Evolutionary conservation across 106 monocot genomes (phyloP), one percentile per base, ranked within the genome.

Genomic region (Amphibolis antarctica): DNA sequence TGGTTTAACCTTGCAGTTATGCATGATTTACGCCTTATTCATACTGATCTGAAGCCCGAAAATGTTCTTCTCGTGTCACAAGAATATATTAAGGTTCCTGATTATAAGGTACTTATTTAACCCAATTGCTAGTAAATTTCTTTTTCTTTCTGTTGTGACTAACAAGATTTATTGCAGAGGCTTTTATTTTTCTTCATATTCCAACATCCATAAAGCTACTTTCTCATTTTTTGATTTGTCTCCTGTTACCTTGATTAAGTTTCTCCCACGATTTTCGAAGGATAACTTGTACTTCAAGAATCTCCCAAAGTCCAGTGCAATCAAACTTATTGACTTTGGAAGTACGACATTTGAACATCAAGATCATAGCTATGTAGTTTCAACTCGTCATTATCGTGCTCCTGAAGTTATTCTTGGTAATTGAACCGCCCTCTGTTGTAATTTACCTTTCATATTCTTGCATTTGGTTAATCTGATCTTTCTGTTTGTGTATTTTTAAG

Each of bases 341-440:
- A 96, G 94, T 54, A 89, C 94, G 31, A 82, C 94, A 76, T 96
- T 86, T 73, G 94, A 89, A 62, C 81, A 89, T 74, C 94, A 96
- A 65, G 94, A 96, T 70, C 94, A 96, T 61, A 96, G 71, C 60
- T 96, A 89, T 76, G 86, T 96, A 42, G 94, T 96, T 42, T 96
- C 94, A 25, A 96, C 94, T 13, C 71, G 94, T 29, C 94, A 96
- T 74, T 96, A 96, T 61, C 83, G 94, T 69, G 94, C 94, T 25
- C 94, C 94, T 44, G 94, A 96, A 69, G 86, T 96, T 61, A 96
- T 96, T 76, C 94, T 96, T 74, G 94, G 94, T 89, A 82, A 80
- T 57, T 44, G 18, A 6, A 46, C 46, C 18, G 42, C 46, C 19
- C 18, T 30, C 14, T 44, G 0, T 5, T 51, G 47, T 31, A 58